These are phyloP conservation scores for Fagopyrum homotropicum DNA, from an alignment of 148 eudicot genomes.

Conservation along the genomic window DNA sequence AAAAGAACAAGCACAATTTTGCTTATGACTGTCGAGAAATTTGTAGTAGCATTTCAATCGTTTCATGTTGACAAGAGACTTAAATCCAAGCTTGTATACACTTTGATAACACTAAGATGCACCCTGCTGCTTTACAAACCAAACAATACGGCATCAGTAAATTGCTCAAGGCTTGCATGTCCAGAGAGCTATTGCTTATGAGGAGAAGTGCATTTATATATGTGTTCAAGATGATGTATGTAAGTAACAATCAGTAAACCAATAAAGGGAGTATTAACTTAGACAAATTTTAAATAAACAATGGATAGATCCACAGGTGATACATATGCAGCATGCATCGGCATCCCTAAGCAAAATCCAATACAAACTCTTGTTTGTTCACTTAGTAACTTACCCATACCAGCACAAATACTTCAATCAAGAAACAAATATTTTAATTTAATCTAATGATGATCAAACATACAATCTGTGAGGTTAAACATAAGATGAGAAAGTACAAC, in stretches of 20 bases:
- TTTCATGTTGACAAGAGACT: constrained; percentile 21
- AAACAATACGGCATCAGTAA: constrained; percentile 22
- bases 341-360: background rate
- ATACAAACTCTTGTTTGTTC: background rate
- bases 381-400: background rate
- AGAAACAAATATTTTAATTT: background rate
- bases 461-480: background rate
- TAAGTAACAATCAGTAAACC: constrained; percentile 5
- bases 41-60: constrained; percentile 10
- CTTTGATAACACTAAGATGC: constrained; percentile 27
- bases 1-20: constrained; percentile 29
- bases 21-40: constrained; percentile 12
- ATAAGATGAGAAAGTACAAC: background rate
- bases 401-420: background rate
- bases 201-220: constrained; percentile 38
- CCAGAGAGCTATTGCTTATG: constrained; percentile 31
- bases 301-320: background rate
- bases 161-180: constrained; percentile 27
- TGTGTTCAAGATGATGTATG: constrained; percentile 26
- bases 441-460: background rate
- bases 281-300: background rate
- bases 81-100: constrained; percentile 27
- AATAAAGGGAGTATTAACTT: background rate
- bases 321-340: background rate
- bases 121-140: constrained; percentile 31